Evolutionary conservation across 2,329 filamentous ascomycete species (phyloP), one percentile per base, ranked within the genome.

Genomic region (Parascedosporium putredinis): DNA sequence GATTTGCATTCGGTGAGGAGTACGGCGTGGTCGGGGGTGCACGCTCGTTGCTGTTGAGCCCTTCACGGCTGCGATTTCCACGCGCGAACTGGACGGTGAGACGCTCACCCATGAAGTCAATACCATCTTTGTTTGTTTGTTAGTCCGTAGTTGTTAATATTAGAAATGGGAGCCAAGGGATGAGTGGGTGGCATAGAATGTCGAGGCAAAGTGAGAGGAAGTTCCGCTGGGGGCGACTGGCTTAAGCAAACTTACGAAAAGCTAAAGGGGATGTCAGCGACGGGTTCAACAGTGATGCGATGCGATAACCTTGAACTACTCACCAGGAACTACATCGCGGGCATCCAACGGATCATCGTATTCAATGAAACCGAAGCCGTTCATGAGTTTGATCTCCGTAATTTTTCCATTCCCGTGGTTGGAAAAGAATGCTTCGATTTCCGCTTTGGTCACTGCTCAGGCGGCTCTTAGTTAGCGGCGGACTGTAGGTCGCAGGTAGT

Each of bases 351-450:
- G 83, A 73, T 97, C 93, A 70, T 96, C 94, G 71, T 97, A 98
- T 70, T 98, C 93, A 66, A 98, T 95, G 75, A 98, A 98, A 67
- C 93, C 93, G 66, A 98, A 98, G 63, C 93, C 93, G 67, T 95
- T 97, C 93, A 98, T 98, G 56, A 98, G 82, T 76, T 98, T 98
- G 74, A 98, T 91, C 74, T 98, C 93, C 59, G 86, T 93, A 66
- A 98, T 97, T 68, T 95, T 89, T 68, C 93, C 93, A 60, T 89
- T 91, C 65, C 91, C 93, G 82, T 96, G 89, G 63, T 83, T 88
- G 67, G 84, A 84, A 73, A 98, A 98, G 70, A 97, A 91, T 62
- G 83, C 81, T 73, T 97, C 90, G 67, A 98, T 86, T 67, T 98
- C 91, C 70, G 87, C 83, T 76, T 97, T 97, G 70, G 90, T 96